Conservation (phyloP, 306 rosid genomes). For the Quercus bicolor region DNA sequence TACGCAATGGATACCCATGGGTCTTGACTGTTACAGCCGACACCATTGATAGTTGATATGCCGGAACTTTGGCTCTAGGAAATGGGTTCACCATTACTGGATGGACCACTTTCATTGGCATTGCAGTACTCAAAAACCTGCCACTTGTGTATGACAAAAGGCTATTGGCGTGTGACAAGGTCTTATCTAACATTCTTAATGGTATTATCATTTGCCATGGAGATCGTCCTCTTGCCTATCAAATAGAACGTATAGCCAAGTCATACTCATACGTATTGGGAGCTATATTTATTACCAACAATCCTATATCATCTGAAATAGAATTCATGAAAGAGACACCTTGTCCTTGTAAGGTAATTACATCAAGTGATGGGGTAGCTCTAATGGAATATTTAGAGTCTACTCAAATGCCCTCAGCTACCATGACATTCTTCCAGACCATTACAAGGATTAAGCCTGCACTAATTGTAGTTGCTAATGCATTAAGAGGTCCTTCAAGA, state of each 20-base stretch:
- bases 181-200: neutral
- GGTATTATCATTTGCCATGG: neutral
- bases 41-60: neutral
- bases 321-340: neutral
- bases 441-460: neutral
- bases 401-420: neutral
- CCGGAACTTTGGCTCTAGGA: neutral
- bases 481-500: neutral
- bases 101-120: neutral
- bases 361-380: neutral
- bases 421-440: slow-evolving; percentile 1
- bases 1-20: slow-evolving; percentile 30
- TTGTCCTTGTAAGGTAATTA: neutral
- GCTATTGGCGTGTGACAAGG: neutral
- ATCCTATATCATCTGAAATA: neutral
- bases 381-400: neutral
- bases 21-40: slow-evolving; percentile 5
- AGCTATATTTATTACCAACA: neutral
- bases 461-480: neutral
- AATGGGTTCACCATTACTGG: neutral
- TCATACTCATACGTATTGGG: neutral
- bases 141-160: neutral
- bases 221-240: neutral
- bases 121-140: neutral
- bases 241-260: too few relatives aligned